phyloP scores from a whole-genome alignment of 2,329 filamentous ascomycete genomes.

The Orbilia brochopaga region DNA sequence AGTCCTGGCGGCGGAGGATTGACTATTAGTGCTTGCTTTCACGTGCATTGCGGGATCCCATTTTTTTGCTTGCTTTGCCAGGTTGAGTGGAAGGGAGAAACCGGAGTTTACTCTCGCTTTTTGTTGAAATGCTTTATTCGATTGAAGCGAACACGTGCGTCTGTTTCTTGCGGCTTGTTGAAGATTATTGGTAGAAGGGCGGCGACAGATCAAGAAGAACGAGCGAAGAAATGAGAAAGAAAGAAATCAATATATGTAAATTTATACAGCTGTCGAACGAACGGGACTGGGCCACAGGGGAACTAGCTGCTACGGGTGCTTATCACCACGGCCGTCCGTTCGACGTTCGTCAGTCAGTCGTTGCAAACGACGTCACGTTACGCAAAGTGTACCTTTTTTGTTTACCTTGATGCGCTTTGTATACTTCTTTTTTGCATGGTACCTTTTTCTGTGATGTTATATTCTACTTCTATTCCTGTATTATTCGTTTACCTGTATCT shows the following conservation, averaged over 20 bases:
- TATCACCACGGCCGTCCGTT: slow-evolving; percentile 16
- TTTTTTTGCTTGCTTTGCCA: slow-evolving; percentile 16
- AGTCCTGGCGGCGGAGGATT: background rate
- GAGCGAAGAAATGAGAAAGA: background rate
- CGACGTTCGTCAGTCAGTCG: background rate
- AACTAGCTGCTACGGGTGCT: slow-evolving; percentile 1
- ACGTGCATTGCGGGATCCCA: slow-evolving; percentile 20
- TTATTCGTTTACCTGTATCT: slow-evolving; percentile 22
- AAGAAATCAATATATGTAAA: slow-evolving; percentile 2
- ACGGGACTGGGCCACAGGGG: background rate
- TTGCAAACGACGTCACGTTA: background rate
- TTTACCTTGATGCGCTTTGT: background rate
- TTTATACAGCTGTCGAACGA: background rate
- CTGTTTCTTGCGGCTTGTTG: slow-evolving; percentile 7
- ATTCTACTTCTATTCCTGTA: slow-evolving; percentile 9
- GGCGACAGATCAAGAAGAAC: slow-evolving; percentile 1
- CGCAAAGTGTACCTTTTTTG: background rate
- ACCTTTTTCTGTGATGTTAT: background rate
- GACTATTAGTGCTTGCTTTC: slow-evolving; percentile 11
- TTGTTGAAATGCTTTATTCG: slow-evolving; percentile 8
- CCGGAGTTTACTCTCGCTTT: slow-evolving; percentile 30
- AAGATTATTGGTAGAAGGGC: slow-evolving; percentile 31
- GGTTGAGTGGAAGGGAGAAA: slow-evolving; percentile 19
- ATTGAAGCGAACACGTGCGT: slow-evolving; percentile 20
- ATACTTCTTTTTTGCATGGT: slow-evolving; percentile 12